phyloP scores from a whole-genome alignment of 345 rosid species.

The Angophora floribunda region DNA sequence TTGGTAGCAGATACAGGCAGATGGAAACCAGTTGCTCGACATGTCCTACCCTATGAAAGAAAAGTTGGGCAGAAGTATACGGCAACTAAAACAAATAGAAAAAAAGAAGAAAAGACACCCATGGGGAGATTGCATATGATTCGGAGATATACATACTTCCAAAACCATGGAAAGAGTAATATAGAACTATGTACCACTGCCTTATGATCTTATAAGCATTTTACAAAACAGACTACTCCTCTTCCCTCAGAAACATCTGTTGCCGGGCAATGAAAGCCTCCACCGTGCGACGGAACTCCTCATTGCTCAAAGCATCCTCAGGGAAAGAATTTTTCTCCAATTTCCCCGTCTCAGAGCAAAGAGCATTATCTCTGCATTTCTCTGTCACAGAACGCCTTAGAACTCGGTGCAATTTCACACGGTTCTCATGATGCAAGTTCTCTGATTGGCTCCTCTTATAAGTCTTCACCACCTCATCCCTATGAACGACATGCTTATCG shows the following conservation, averaged over 20 bases:
- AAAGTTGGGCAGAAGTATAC: background rate
- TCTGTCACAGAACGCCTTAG: slow-evolving; percentile 44
- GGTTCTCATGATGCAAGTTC: slow-evolving; percentile 6
- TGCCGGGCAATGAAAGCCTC: slow-evolving; percentile 83
- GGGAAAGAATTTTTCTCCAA: slow-evolving; percentile 13
- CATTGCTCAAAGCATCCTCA: slow-evolving; percentile 64
- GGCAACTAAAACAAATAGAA: background rate
- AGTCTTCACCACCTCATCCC: slow-evolving; percentile 9
- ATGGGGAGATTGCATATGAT: background rate
- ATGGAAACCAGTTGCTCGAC: background rate
- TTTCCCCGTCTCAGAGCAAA: slow-evolving; percentile 3
- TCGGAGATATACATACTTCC: background rate
- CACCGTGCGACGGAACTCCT: slow-evolving; percentile 50
- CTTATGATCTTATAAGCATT: background rate
- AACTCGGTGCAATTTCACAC: slow-evolving; percentile 9
- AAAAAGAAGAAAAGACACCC: background rate
- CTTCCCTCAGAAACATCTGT: slow-evolving; percentile 58
- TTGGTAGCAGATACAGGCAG: background rate
- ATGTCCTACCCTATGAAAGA: background rate
- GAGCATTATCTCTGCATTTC: slow-evolving; percentile 15
- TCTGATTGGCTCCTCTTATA: slow-evolving; percentile 45
- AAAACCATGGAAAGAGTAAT: background rate
- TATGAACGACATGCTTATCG: background rate
- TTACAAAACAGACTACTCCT: slow-evolving; percentile 28
- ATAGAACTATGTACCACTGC: background rate